Percentiles rank a stretch among this genome's conserved stretches.
These are phyloP conservation scores for Penicillium sp. DNA, from an alignment of 2,329 filamentous ascomycete species.

Conservation along the genomic window DNA sequence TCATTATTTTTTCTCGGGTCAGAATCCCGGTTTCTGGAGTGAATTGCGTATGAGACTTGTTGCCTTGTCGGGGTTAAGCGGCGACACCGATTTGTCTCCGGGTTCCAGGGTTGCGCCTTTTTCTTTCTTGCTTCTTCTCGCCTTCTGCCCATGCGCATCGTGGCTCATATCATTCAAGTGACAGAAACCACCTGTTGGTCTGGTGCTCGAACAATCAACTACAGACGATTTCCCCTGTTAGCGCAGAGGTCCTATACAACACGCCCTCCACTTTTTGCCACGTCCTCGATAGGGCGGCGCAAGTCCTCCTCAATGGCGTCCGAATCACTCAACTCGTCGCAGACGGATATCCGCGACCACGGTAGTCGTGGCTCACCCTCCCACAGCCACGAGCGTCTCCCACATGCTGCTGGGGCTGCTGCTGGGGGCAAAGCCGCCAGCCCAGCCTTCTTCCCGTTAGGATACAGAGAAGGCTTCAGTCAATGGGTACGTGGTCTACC, in stretches of 20 bases:
- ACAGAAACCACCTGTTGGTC: conserved; percentile 6
- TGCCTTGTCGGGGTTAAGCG: conserved; percentile 26
- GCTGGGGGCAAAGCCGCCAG: conserved; percentile 30
- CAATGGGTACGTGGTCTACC: conserved; percentile 71
- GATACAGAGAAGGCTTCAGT: conserved; percentile 85
- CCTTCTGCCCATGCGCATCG: conserved; percentile 17
- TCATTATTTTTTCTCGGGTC: background rate
- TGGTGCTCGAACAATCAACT: conserved; percentile 1
- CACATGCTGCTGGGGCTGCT: conserved; percentile 35
- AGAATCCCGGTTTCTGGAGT: background rate
- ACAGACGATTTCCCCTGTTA: background rate
- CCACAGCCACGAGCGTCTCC: conserved; percentile 20
- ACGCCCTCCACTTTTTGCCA: conserved; percentile 11
- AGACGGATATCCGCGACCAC: conserved; percentile 27
- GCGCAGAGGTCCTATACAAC: background rate
- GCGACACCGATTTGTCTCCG: conserved; percentile 24
- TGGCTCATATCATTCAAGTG: conserved; percentile 4
- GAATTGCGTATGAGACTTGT: conserved; percentile 8
- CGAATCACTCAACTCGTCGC: conserved; percentile 35
- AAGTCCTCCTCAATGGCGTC: conserved; percentile 36
- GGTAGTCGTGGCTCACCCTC: conserved; percentile 17
- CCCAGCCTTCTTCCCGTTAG: conserved; percentile 67
- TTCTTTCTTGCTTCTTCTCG: background rate
- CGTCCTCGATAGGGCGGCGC: conserved; percentile 14
- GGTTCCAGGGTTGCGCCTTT: background rate